A percentile compares a stretch with the other conserved stretches of the same genome.
Evolutionary conservation across 2,329 filamentous ascomycete species (phyloP).

Genomic region (Cryphonectria parasitica): DNA sequence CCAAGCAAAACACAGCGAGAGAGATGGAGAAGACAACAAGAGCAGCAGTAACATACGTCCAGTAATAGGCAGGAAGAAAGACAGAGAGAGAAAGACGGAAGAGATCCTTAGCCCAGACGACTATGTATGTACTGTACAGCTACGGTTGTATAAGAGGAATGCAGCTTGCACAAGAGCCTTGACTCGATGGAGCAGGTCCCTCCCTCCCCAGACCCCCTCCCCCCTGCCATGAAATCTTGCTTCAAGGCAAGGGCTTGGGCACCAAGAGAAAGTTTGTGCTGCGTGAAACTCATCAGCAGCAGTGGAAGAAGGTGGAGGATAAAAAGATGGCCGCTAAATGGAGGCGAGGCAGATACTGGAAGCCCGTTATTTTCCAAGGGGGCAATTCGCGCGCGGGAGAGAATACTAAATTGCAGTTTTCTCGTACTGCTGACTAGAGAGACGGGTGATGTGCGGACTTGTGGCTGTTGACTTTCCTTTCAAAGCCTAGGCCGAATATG

Average conservation of each 20-base stretch:
- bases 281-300: conserved; percentile 1
- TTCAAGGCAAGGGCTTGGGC: conserved; percentile 13
- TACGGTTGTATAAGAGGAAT: conserved; percentile 19
- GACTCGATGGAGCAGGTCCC: conserved; percentile 28
- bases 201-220: conserved; percentile 6
- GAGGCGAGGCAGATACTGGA: background rate
- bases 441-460: background rate
- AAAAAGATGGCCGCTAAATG: background rate
- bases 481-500: background rate
- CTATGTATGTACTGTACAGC: background rate
- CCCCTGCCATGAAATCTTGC: conserved; percentile 3
- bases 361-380: background rate
- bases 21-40: background rate
- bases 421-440: background rate
- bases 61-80: background rate
- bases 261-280: background rate
- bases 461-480: conserved; percentile 8
- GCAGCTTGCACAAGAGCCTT: conserved; percentile 26
- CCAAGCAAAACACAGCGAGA: background rate
- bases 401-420: background rate
- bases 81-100: too few species aligned
- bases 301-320: background rate
- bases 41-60: conserved; percentile 3
- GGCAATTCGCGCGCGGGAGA: background rate
- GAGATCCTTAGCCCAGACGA: conserved; percentile 9